Evolutionary conservation across 108 stramenopile species (phyloP), one percentile per base, ranked within the genome.

Genomic region (Schizochytrium sp.): DNA sequence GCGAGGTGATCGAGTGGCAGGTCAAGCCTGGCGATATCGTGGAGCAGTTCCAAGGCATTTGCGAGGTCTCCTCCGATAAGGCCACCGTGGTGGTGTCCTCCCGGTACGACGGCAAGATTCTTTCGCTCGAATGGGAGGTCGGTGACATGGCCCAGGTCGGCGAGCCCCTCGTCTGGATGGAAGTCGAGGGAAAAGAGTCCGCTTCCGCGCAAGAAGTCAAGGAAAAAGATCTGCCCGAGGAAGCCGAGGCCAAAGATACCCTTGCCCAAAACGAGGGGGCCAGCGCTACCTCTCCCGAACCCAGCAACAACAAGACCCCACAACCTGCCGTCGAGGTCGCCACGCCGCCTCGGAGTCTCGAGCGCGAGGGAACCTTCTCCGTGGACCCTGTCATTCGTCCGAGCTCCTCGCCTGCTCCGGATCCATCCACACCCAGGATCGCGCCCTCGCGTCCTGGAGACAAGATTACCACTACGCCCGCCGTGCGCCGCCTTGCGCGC

Each of bases 51-150:
- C 98, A 99, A 89, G 92, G 92, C 18, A 91, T 99, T 23, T 98
- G 98, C 87, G 96, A 98, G 93, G 99, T 99, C 0, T 98, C 98
- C 90, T 92, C 91, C 60, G 99, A 99, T 91, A 99, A 99, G 94
- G 98, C 99, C n/a, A 96, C 96, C 5, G 98, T 98, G 2, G 98
- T 98, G 90, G 98, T 99, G 72, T 97, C 99, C 12, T 93, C 93
- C 58, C 95, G 99, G 21, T 99, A 94, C 90, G 98, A 97, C 76
- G 99, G 99, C 58, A 89, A 91, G 14, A 95, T 99, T 25, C 59
- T 83, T 5, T 88, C 88, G 41, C 83, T 99, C 44, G 90, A 93
- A 59, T 96, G 94, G 21, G 53, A 91, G 12, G 95, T 93, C 1
- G 98, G 98, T 28, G 95, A 96, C 48, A 96, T 99, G 94, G 95